Conservation (phyloP, 768 basidiomycete genomes). For the Jaapia argillacea region DNA sequence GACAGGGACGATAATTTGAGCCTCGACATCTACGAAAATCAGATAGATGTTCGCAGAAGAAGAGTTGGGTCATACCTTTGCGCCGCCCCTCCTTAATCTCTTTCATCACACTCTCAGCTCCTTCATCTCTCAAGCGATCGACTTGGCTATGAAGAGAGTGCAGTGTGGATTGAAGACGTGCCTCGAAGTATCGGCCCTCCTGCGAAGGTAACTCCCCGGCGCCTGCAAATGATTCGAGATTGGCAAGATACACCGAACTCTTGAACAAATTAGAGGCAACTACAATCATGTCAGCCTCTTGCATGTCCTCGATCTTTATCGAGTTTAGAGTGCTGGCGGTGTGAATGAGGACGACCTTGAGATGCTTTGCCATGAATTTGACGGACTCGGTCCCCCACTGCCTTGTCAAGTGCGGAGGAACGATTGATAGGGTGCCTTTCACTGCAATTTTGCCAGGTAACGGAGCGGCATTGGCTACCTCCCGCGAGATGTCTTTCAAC, state of each 20-base stretch:
- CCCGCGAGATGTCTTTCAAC: constrained; percentile 38
- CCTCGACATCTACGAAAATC: constrained; percentile 35
- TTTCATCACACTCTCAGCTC: constrained; percentile 48
- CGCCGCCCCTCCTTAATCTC: constrained; percentile 56
- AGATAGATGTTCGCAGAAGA: no score
- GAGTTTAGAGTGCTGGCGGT: constrained; percentile 64
- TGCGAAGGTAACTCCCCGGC: constrained; percentile 61
- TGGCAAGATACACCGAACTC: constrained; percentile 65
- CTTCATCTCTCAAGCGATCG: constrained; percentile 55
- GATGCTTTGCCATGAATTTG: constrained; percentile 64
- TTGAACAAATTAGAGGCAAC: constrained; percentile 83
- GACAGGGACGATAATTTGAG: constrained; percentile 32
- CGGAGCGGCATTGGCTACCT: constrained; percentile 40
- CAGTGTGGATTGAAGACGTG: constrained; percentile 59
- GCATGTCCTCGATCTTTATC: constrained; percentile 60
- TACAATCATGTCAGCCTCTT: constrained; percentile 79
- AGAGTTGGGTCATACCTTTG: constrained; percentile 32
- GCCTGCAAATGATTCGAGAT: constrained; percentile 61
- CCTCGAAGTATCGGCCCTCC: constrained; percentile 84
- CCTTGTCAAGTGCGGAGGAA: constrained; percentile 81
- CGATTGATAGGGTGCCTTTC: constrained; percentile 75
- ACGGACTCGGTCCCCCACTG: constrained; percentile 85
- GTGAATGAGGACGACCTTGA: constrained; percentile 57
- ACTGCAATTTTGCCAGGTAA: constrained; percentile 60
- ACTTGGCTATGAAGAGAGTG: constrained; percentile 54